Evolutionary conservation across 768 basidiomycete genomes (phyloP).

Genomic region (Rhizopogon sp.): DNA sequence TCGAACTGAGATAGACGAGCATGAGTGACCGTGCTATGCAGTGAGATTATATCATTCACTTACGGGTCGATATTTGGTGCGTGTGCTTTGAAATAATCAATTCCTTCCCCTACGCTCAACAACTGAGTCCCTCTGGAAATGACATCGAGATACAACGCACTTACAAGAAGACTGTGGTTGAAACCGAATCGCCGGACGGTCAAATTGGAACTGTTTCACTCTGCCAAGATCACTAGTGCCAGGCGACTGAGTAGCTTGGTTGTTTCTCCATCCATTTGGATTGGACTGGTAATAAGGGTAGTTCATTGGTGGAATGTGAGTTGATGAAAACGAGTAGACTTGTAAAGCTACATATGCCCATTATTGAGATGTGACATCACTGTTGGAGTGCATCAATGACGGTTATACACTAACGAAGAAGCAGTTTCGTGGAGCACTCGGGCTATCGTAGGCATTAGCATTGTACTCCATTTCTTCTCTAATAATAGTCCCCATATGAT

Average conservation of each 20-base stretch:
- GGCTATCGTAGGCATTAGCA: too few relatives aligned
- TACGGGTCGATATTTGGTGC: constrained; percentile 26
- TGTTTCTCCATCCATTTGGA: constrained; percentile 46
- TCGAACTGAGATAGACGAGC: constrained; percentile 14
- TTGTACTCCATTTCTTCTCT: too few relatives aligned
- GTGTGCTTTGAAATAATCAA: constrained; percentile 62
- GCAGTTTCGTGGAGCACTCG: background rate
- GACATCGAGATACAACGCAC: constrained; percentile 16
- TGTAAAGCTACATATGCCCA: background rate
- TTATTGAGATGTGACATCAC: background rate
- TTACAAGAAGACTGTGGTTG: constrained; percentile 51
- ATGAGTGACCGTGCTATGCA: background rate
- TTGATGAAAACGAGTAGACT: background rate
- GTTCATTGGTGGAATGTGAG: constrained; percentile 28
- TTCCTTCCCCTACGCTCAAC: constrained; percentile 46
- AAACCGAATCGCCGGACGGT: constrained; percentile 26
- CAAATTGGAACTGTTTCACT: constrained; percentile 25
- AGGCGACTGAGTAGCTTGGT: constrained; percentile 20
- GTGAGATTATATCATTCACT: background rate
- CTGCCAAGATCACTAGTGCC: background rate
- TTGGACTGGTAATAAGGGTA: constrained; percentile 40
- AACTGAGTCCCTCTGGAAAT: constrained; percentile 1
- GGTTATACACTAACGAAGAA: background rate
- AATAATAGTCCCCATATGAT: too few relatives aligned
- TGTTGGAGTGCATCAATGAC: background rate